Base-by-base conservation (phyloP, 345 rosid genomes). In the Durio zibethinus region DNA sequence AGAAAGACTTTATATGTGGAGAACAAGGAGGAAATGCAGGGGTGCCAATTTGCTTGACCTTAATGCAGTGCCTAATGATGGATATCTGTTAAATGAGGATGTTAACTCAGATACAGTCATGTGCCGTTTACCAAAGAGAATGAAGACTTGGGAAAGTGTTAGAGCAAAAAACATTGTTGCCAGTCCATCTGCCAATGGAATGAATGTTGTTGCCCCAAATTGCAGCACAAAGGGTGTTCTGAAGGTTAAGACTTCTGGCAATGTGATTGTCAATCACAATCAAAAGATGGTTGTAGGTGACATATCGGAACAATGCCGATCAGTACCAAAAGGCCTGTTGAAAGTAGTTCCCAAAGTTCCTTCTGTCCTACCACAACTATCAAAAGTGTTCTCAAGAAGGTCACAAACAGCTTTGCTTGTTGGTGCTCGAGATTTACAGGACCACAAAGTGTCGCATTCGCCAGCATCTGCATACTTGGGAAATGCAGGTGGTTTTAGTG, bases 291-390 rank as follows among this genome's bases (percentile, higher is more conserved):
- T 60, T 43, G 80, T 80, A 42, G 56, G 67, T 75, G 80, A 77
- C 56, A 33, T 61, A 35, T 61, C 38, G 0, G 80, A 80, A 72
- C 81, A 70, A 38, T 69, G 40, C 73, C 89, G 83, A 77, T 36
- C 79, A 50, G 80, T 81, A 47, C 87, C 89, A 27, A 89, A 87
- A 82, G 93, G 95, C 76, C 73, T 89, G 73, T 80, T 91, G 82
- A 91, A 89, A 86, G 80, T 88, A 61, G 79, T 79, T 72, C 88
- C 90, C 12, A 89, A 78, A 80, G 71, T 53, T 74, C 78, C 87
- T 80, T 80, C 85, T 76, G 71, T 63, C 74, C 75, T 40, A 35
- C 54, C 77, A 68, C 77, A 73, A 76, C 82, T 81, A 67, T 74
- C 85, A 43, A 80, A 65, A 65, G 68, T 71, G 70, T 43, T 79